Evolutionary conservation across 2,329 filamentous ascomycete genomes (phyloP).

Genomic region (Fusarium fracticaudum): DNA sequence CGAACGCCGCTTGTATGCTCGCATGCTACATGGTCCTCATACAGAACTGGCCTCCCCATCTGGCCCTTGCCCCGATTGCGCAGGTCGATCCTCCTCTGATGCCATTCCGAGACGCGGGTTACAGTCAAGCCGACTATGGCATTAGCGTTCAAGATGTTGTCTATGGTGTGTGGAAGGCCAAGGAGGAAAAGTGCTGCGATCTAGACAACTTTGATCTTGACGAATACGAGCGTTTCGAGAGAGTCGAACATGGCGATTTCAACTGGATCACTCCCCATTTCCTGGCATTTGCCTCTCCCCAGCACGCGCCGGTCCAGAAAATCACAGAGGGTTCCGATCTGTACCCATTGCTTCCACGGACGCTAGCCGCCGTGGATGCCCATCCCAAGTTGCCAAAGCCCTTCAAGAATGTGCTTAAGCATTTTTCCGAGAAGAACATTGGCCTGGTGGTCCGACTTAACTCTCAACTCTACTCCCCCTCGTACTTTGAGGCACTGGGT

Average conservation of each 20-base stretch:
- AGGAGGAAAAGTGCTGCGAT: constrained; percentile 91
- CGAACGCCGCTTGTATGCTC: constrained; percentile 92
- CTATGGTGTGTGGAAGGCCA: constrained; percentile 98
- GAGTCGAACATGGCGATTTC: constrained; percentile 98
- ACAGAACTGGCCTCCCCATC: constrained; percentile 95
- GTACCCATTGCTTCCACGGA: constrained; percentile 79
- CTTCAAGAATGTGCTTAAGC: constrained; percentile 94
- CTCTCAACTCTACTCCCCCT: constrained; percentile 93
- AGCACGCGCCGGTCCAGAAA: constrained; percentile 79
- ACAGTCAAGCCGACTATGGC: constrained; percentile 97
- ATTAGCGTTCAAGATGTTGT: constrained; percentile 97
- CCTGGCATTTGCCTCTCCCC: constrained; percentile 94
- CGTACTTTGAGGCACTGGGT: constrained; percentile 95
- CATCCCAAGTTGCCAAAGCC: constrained; percentile 79
- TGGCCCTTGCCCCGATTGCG: constrained; percentile 93
- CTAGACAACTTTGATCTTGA: constrained; percentile 95
- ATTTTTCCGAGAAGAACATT: constrained; percentile 89
- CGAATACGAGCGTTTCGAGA: constrained; percentile 95
- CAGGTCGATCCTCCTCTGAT: constrained; percentile 97
- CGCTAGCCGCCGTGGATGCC: constrained; percentile 75
- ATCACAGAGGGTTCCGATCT: constrained; percentile 77
- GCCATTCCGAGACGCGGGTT: constrained; percentile 98
- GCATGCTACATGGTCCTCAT: constrained; percentile 99
- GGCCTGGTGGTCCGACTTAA: constrained; percentile 95
- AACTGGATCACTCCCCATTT: constrained; percentile 98